Conservation (phyloP, 331 rosid genomes). For the Quercus phellos region DNA sequence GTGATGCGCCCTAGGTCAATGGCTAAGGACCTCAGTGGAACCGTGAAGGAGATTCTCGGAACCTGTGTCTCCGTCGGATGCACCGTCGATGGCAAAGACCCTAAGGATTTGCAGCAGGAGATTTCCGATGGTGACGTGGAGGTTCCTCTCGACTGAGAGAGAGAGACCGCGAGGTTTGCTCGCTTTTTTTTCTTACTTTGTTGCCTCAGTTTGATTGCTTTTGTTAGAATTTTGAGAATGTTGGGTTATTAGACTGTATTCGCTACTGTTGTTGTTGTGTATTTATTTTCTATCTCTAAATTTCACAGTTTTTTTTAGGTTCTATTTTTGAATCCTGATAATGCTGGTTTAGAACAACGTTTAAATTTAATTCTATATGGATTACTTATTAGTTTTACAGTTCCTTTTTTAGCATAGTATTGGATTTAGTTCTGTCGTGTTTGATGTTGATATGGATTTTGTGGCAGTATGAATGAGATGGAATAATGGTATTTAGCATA, state of each 20-base stretch:
- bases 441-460: no score
- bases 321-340: background rate
- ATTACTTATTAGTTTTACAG: background rate
- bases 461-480: no score
- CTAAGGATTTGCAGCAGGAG: constrained; percentile 24
- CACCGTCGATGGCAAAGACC: constrained; percentile 17
- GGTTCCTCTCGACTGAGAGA: background rate
- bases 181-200: no score
- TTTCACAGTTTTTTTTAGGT: background rate
- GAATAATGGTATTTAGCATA: no score
- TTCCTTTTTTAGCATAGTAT: background rate
- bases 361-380: background rate
- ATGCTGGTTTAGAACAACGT: no score
- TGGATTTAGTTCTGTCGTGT: no score
- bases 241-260: background rate
- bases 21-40: constrained; percentile 15
- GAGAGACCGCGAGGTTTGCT: background rate
- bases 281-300: background rate
- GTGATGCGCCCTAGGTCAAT: constrained; percentile 16
- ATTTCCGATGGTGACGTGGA: constrained; percentile 19
- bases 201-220: background rate
- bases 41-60: constrained; percentile 22
- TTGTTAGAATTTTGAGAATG: background rate
- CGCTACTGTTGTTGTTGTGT: background rate
- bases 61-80: constrained; percentile 21